phyloP scores from a whole-genome alignment of 2,329 filamentous ascomycete species.

The Leptosphaerulina australis region DNA sequence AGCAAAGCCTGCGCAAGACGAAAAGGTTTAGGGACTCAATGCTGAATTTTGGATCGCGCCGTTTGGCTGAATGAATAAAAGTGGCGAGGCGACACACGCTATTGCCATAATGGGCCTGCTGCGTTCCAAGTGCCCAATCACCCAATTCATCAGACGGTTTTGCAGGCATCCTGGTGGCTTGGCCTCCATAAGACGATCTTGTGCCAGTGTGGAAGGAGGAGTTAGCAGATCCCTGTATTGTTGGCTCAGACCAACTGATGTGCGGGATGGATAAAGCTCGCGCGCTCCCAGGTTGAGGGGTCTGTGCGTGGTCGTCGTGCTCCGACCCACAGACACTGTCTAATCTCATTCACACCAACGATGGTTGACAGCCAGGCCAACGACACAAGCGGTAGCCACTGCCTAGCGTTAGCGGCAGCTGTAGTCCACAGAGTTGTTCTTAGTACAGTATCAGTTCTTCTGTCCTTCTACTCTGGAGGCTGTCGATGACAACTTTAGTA shows the following conservation, averaged over 20 bases:
- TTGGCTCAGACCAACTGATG: constrained; percentile 47
- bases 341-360: constrained; percentile 11
- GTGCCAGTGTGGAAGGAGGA: constrained; percentile 41
- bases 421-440: constrained; percentile 2
- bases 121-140: constrained; percentile 32
- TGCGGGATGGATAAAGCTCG: constrained; percentile 46
- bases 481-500: constrained; percentile 14
- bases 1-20: constrained; percentile 39
- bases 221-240: constrained; percentile 30
- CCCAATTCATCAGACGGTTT: constrained; percentile 37
- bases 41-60: constrained; percentile 40
- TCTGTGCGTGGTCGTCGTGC: constrained; percentile 29
- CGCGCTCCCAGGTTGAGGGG: constrained; percentile 22
- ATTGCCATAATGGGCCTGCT: constrained; percentile 36
- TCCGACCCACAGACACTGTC: constrained; percentile 26
- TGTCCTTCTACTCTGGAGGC: not conserved
- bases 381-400: constrained; percentile 32
- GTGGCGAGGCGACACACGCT: constrained; percentile 47
- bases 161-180: constrained; percentile 42
- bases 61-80: constrained; percentile 49
- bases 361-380: constrained; percentile 25
- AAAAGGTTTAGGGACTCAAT: constrained; percentile 41
- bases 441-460: constrained; percentile 4
- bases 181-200: constrained; percentile 42
- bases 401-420: constrained; percentile 30